phyloP scores from a whole-genome alignment of 257 asterid species.

The Parsonsia alboflavescens region DNA sequence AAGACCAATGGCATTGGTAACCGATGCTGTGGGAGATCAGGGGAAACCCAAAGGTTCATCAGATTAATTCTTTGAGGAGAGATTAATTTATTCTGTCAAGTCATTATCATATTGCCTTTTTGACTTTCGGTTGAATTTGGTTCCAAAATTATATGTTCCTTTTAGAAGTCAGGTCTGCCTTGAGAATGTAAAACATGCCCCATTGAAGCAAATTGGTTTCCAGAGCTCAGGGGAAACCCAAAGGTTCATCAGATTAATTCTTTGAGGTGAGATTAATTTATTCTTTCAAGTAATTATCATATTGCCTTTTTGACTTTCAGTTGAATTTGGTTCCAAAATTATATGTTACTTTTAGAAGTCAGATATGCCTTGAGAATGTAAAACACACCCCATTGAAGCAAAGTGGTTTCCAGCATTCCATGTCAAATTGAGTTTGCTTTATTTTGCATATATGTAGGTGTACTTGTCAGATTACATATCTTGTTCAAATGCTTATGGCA shows the following conservation, averaged over 20 bases:
- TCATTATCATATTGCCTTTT: not conserved
- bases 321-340: not conserved
- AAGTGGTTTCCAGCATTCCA: not conserved
- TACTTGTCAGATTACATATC: not conserved
- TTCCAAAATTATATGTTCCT: not conserved
- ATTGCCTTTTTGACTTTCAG: not conserved
- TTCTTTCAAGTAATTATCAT: not conserved
- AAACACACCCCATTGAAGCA: not conserved
- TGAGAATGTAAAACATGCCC: not conserved
- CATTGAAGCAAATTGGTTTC: too few relatives aligned
- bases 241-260: constrained; percentile 49
- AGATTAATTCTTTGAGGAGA: constrained; percentile 44
- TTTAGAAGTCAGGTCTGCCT: not conserved
- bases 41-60: constrained; percentile 55
- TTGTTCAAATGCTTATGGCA: not conserved
- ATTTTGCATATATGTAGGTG: not conserved
- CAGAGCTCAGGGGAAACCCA: constrained; percentile 46
- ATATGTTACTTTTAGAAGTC: not conserved
- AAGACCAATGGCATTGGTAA: constrained; percentile 65
- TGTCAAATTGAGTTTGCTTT: too few relatives aligned
- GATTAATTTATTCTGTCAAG: not conserved
- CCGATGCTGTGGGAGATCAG: constrained; percentile 62
- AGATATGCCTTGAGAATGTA: not conserved
- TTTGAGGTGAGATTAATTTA: constrained; percentile 31
- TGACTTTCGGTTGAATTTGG: not conserved